phyloP scores from a whole-genome alignment of 2,329 filamentous ascomycete genomes.

The Alternaria arborescens region DNA sequence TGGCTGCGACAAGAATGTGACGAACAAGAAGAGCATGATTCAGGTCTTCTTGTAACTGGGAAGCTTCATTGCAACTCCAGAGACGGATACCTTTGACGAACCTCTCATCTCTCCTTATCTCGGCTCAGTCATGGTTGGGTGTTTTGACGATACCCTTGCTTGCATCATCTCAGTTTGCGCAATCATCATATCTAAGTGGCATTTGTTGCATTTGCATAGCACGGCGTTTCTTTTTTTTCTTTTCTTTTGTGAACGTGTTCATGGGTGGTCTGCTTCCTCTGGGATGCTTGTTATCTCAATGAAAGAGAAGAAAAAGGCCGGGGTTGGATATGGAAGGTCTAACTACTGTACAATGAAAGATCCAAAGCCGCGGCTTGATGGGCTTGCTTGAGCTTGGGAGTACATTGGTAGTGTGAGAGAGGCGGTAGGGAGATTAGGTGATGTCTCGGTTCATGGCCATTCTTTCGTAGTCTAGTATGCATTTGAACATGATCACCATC shows the following conservation, averaged over 20 bases:
- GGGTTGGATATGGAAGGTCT: neutral
- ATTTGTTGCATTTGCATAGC: conserved; percentile 31
- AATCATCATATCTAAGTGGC: neutral
- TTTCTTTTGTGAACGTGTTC: no score
- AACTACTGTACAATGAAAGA: neutral
- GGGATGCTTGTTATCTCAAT: neutral
- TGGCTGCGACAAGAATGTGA: conserved; percentile 52
- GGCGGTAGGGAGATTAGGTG: no score
- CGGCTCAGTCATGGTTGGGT: conserved; percentile 10
- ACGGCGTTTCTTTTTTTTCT: conserved; percentile 11
- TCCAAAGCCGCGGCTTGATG: neutral
- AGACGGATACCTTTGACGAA: neutral
- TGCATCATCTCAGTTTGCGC: neutral
- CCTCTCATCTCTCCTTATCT: neutral
- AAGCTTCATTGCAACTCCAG: neutral
- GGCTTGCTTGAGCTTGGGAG: no score
- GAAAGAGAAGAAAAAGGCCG: no score
- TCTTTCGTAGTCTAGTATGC: neutral
- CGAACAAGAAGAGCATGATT: conserved; percentile 48
- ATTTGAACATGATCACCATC: neutral
- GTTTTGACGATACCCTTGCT: conserved; percentile 22
- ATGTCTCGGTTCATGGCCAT: no score
- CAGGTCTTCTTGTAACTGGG: conserved; percentile 53
- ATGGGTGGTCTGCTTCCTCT: no score
- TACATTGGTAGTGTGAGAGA: no score